Evolutionary conservation across 2,329 filamentous ascomycete genomes (phyloP), one percentile per base, ranked within the genome.

Genomic region (Diaporthe vexans): DNA sequence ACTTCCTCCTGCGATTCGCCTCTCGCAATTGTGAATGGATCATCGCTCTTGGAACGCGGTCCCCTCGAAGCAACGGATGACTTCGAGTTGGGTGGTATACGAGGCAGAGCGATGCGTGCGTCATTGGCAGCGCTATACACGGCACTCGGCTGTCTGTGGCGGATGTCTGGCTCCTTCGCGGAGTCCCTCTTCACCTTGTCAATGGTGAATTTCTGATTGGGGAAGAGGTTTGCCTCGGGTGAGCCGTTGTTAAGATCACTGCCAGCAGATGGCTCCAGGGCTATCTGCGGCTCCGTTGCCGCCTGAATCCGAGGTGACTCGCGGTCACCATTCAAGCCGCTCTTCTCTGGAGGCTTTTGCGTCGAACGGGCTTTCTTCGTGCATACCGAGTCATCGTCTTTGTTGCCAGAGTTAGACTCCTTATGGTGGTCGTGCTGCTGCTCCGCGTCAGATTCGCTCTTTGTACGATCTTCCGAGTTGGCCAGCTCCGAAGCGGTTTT

Each of bases 331-430:
- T 48, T 71, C 35, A 29, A 7, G 21, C 33, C 40, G 21, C 72
- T 58, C 21, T 72, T 40, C 51, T 76, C 72, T 52, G 71, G 40
- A 9, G 61, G 43, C 59, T 69, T 73, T 19, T 57, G 72, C 17
- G 68, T 58, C 37, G 58, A 69, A 4, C 37, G 69, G 24, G 58
- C 46, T 46, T 72, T 73, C 73, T 51, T 56, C 29, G 83, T 73
- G 13, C 79, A 79, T 40, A 84, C 77, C 5, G 83, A 84, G 29
- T 81, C 82, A n/a, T 81, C 82, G 15, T 78, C 79, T 35, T 78
- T 76, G 52, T 77, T 74, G 40, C 81, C 78, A 26, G 80, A 84
- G 21, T 74, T 75, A 17, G 7, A 72, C 10, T 51, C 26, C 29
- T 21, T 72, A 24, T n/a, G 43, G 3, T 43, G 17, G 3, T 51